phyloP scores from a whole-genome alignment of 192 early-diverging fungal genomes.

The Spizellomyces punctatus region DNA sequence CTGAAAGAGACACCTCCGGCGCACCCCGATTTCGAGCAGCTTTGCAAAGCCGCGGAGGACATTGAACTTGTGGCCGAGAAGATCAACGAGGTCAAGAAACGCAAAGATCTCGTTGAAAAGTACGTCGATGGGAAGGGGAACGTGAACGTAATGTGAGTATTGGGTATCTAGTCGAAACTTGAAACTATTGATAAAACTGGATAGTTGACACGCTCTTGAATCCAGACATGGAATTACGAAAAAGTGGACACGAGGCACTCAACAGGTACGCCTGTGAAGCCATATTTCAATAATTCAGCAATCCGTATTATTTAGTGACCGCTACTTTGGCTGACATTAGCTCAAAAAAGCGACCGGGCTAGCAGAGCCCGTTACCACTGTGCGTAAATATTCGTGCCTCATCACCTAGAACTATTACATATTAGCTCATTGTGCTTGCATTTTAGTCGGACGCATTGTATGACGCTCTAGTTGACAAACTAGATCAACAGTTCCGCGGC shows the following conservation, averaged over 20 bases:
- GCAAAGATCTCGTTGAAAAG: conserved; percentile 86
- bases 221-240: conserved; percentile 76
- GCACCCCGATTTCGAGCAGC: conserved; percentile 61
- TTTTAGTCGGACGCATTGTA: conserved; percentile 55
- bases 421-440: too few species aligned
- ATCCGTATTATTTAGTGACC: too few species aligned
- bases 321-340: background rate
- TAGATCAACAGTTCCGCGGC: conserved; percentile 54
- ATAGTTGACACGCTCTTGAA: background rate
- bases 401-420: background rate
- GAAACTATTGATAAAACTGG: background rate
- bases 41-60: conserved; percentile 49
- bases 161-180: background rate
- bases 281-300: too few species aligned
- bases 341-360: conserved; percentile 69
- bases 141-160: conserved; percentile 67
- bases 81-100: conserved; percentile 83
- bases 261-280: conserved; percentile 25
- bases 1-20: conserved; percentile 55
- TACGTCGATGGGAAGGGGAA: conserved; percentile 74
- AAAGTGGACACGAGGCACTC: conserved; percentile 63
- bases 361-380: conserved; percentile 31
- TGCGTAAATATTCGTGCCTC: background rate
- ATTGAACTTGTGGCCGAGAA: conserved; percentile 73
- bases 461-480: conserved; percentile 57